Evolutionary conservation across 495 filamentous ascomycete genomes (phyloP), one percentile per base, ranked within the genome.

Genomic region (Penicillium odoratum): DNA sequence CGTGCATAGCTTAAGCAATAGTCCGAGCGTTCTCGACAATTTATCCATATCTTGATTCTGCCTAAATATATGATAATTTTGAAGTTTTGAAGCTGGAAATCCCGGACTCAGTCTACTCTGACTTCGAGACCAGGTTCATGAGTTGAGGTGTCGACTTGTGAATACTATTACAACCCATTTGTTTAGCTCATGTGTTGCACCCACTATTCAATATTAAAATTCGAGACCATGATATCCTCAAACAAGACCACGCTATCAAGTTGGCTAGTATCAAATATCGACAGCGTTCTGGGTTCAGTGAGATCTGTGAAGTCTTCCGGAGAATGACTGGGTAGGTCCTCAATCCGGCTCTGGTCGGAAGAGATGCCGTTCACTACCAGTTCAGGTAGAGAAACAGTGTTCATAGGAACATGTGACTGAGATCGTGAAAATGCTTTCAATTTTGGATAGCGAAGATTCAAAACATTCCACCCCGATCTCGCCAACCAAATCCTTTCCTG

Each of bases 171-270:
- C 31, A 55, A 8, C 25, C 26, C 42, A 38, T 33, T 47, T 42
- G 50, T 50, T 38, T 25, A 15, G 34, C 48, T 38, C 55, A 57
- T 57, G 11, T 57, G 46, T 33, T 57, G 34, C 25, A 51, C 55
- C 55, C 55, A 57, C 3, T 36, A 50, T 11, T 42, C 55, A 25
- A 57, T 44, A 13, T 57, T 46, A 43, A 57, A 57, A 44, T 57
- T 42, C 18, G 55, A 51, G 5, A 33, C 8, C 3, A 29, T 57
- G 5, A 57, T 30, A 42, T 57, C 55, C 7, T 57, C 55, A 50
- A 57, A 57, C 46, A 50, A 45, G 25, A 16, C 36, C 11, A 46
- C 34, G 18, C 7, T 57, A 25, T 57, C 46, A 33, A 51, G 4
- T 29, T 43, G 43, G 33, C 45, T 18, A 11, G 55, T 18, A 9